Percentiles rank a stretch among this genome's conserved stretches.
Conservation (phyloP, 2,329 filamentous ascomycete genomes). For the Alternaria sp. region DNA sequence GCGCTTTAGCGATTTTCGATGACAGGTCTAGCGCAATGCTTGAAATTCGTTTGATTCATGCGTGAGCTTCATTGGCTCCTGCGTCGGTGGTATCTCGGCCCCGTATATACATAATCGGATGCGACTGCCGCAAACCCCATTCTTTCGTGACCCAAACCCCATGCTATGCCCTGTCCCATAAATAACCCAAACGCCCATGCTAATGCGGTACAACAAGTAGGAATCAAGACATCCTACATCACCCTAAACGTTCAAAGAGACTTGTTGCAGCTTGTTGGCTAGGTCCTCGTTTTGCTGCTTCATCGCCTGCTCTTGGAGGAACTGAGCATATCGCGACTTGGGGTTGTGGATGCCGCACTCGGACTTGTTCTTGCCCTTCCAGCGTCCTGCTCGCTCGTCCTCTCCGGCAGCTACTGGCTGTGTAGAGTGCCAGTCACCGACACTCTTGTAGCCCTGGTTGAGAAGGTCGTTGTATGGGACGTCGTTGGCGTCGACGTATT, state of each 20-base stretch:
- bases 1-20: conserved; percentile 1
- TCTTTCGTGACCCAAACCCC: conserved; percentile 8
- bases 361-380: conserved; percentile 95
- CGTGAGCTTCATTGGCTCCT: conserved; percentile 17
- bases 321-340: conserved; percentile 89
- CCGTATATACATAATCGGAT: conserved; percentile 17
- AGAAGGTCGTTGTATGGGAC: conserved; percentile 94
- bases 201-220: conserved; percentile 18
- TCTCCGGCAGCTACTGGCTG: conserved; percentile 86
- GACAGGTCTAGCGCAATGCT: neutral
- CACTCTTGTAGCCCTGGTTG: conserved; percentile 94
- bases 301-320: conserved; percentile 73
- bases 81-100: conserved; percentile 32
- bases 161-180: conserved; percentile 16
- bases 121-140: conserved; percentile 9
- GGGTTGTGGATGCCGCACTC: conserved; percentile 99
- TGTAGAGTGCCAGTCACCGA: conserved; percentile 98
- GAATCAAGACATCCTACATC: conserved; percentile 1
- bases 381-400: conserved; percentile 93
- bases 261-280: conserved; percentile 39
- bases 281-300: conserved; percentile 57
- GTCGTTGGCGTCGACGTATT: conserved; percentile 82
- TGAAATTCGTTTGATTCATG: conserved; percentile 14
- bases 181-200: conserved; percentile 47
- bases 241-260: conserved; percentile 29